Evolutionary conservation across 371 early-diverging fungal genomes (phyloP).

Genomic region (Rhizopus stolonifer): DNA sequence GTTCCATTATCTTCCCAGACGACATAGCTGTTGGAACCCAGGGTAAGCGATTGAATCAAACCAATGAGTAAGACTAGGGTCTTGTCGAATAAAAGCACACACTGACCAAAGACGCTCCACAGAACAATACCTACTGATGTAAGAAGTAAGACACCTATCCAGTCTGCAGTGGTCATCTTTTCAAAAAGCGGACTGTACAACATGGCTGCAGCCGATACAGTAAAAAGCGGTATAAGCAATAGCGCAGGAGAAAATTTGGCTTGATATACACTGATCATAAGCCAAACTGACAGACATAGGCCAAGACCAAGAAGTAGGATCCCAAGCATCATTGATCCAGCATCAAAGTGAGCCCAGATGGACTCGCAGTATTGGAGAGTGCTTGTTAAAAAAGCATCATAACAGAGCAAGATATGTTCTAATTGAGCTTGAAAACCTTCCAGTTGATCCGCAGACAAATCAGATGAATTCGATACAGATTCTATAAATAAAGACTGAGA

Average conservation of each 20-base stretch:
- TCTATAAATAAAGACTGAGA: constrained; percentile 32
- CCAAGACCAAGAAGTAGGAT: constrained; percentile 44
- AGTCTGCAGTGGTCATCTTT: constrained; percentile 35
- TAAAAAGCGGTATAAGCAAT: background rate
- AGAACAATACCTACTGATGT: background rate
- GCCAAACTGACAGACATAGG: constrained; percentile 9
- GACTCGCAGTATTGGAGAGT: constrained; percentile 72
- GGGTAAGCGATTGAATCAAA: constrained; percentile 58
- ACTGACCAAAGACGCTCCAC: background rate
- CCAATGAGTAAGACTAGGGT: constrained; percentile 23
- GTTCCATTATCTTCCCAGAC: constrained; percentile 82
- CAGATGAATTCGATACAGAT: constrained; percentile 32
- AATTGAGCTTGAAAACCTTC: constrained; percentile 15
- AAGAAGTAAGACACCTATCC: constrained; percentile 24
- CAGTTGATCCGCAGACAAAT: constrained; percentile 1
- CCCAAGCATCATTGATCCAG: constrained; percentile 63
- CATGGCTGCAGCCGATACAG: background rate
- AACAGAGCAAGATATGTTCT: constrained; percentile 42
- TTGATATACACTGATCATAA: background rate
- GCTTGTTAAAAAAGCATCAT: constrained; percentile 63
- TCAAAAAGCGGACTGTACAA: constrained; percentile 31
- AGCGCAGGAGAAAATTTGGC: background rate
- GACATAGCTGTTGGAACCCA: constrained; percentile 88
- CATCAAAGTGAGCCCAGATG: constrained; percentile 94
- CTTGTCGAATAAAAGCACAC: background rate